Evolutionary conservation across 176 grass and related monocot genomes (phyloP), one percentile per base, ranked within the genome.

Genomic region (Elaeis guineensis): DNA sequence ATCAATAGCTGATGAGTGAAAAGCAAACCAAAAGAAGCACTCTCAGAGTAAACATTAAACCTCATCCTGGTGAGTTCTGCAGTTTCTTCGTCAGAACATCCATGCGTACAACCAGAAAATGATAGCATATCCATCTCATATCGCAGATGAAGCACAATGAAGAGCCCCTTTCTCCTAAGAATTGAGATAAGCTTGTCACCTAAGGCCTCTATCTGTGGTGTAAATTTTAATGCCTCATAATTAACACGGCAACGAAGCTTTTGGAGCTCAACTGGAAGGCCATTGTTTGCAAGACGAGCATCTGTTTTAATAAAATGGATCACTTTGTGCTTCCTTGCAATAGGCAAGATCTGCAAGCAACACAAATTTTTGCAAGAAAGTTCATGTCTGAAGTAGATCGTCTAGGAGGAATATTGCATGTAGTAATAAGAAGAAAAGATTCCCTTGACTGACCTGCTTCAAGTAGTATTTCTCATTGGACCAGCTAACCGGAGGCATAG

Each of bases 61-160:
- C 93, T 97, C 93, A 97, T 91, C 75, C 73, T 82, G 18, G 93
- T 97, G 52, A 97, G 84, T 52, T 85, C 84, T 21, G 71, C 59
- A 53, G 76, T 82, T 76, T 91, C 92, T 63, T 70, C 61, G 44
- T 82, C 55, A 57, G 83, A 91, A 68, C 92, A 97, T 77, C 87
- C 87, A 75, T 91, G 92, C 44, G 83, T 84, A 61, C 92, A 97
- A 44, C 92, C 92, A 72, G 92, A 97, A 66, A 91, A 97, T 19
- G 92, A 77, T 60, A 97, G 87, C 92, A 97, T 97, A 60, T 97
- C 93, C 93, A 97, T 97, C 62, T 97, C 87, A 75, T 91, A 91
- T 78, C 93, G 83, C 69, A 97, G 75, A 58, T 97, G 93, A 67
- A 97, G 93, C 20, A 89, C 93, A 59, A 91, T 63, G 69, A 97